Base-by-base conservation (phyloP, 257 asterid genomes). In the Solanum corneliomulleri region DNA sequence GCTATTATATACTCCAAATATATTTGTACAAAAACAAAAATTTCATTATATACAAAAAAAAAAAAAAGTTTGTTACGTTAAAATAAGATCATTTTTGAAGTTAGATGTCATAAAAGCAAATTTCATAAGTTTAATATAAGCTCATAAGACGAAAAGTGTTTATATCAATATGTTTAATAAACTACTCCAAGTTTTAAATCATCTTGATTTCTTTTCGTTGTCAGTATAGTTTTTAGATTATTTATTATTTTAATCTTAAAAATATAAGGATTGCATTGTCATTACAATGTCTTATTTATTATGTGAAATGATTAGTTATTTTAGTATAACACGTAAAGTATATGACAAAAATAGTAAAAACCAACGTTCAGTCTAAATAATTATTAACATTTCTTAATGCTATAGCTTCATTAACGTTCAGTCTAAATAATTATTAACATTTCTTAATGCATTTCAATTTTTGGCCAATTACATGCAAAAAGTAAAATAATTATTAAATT, bases 1-100 rank as follows among this genome's bases (percentile, higher is more conserved):
- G 98, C 91, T 90, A 76, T 4, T 42, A 45, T 25, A 45, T 7
- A 71, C 27, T 69, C 20, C 20, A 60, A 71, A 71, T 35, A 42
- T 21, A 77, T 42, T 77, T 23, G 4, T 23, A 75, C 15, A 75
- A 71, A 37, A 37, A 14, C 2, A 37, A 12, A 12, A 6, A 8
- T 4, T 25, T 11, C 56, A 75, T 49, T 75, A 39, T 75, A 2
- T 41, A 23, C 4, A 0, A 5, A 6, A 23, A 6, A 12, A 77
- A 37, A 7, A 11, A 27, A 0, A 29, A 15, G 12, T 31, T 5
- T 5, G 39, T 37, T 37, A 37, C 39, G 39, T 37, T 18, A 14
- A 56, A 44, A 44, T 44, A 25, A 14, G 37, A 44, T 77, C 15
- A 25, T 7, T 25, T 44, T n/a, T 23, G n/a, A 42, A 41, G 23